Base-by-base conservation (phyloP, 2,329 filamentous ascomycete genomes). In the Epichloe glyceriae region DNA sequence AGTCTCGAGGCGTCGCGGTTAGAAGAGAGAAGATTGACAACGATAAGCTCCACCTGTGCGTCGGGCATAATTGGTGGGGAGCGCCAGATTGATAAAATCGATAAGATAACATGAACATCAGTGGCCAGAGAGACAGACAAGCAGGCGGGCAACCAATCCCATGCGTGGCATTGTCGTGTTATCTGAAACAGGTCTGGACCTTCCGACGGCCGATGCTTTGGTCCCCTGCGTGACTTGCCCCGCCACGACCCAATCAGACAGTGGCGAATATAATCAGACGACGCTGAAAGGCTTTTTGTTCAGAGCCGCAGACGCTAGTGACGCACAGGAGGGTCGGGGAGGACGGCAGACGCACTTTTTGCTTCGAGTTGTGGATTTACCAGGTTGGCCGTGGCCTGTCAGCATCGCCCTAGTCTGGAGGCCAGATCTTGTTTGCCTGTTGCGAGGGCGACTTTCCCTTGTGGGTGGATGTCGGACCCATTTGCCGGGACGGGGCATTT, bases 181-280 rank as follows among this genome's bases (percentile, higher is more conserved):
- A 26, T 12, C 47, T 39, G 37, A 50, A 58, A 49, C 41, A 15
- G 54, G 57, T 37, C 50, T 59, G 57, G 57, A 40, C 51, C 52
- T 53, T 45, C 56, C 53, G 56, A 53, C 50, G 52, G n/a, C 56
- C 56, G 56, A 55, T 37, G 52, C 52, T 11, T n/a, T 41, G 44
- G 30, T 43, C 54, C 54, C 53, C 55, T 53, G 53, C 47, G 11
- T 45, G 43, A 47, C 34, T 41, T 14, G 22, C 44, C 38, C 6
- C 3, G 11, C 11, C 17, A 15, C 4, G 39, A 20, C 20, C 53
- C 50, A 60, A 59, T 60, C 48, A 51, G n/a, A 46, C 30, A 30
- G 41, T 20, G 48, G 50, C 39, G 8, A 50, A 53, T 57, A 53
- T 54, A 56, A 57, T 56, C 52, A 40, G 10, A 33, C 35, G 15